phyloP scores from a whole-genome alignment of 371 early-diverging fungal genomes.

The Mucor plumbeus region DNA sequence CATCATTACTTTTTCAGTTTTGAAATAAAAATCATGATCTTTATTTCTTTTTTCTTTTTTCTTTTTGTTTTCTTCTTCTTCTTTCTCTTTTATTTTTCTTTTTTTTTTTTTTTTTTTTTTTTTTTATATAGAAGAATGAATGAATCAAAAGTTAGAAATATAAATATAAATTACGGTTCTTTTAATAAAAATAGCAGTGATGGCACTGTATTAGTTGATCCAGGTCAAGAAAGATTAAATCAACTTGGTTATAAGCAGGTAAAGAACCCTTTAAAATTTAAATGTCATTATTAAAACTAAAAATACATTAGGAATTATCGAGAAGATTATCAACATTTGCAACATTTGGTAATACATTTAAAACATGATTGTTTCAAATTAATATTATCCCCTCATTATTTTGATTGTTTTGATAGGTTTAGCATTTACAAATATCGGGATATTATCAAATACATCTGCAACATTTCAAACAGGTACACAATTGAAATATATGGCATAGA shows the following conservation, averaged over 20 bases:
- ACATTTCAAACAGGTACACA: constrained; percentile 51
- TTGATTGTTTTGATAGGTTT: constrained; percentile 27
- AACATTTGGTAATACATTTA: constrained; percentile 41
- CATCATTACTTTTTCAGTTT: not conserved
- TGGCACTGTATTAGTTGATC: constrained; percentile 8
- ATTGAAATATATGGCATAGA: not conserved
- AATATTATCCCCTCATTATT: not conserved
- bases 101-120: not conserved
- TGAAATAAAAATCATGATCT: not conserved
- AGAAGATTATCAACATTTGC: constrained; percentile 46
- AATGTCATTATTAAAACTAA: not conserved
- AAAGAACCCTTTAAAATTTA: not conserved
- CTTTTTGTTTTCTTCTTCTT: not conserved
- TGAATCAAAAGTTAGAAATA: not conserved
- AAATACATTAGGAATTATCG: constrained; percentile 34
- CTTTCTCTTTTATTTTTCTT: not conserved
- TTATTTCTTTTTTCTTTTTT: not conserved
- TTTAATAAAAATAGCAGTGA: not conserved
- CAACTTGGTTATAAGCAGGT: constrained; percentile 43
- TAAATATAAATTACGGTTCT: constrained; percentile 1
- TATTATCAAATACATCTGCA: constrained; percentile 48
- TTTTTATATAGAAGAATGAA: not conserved
- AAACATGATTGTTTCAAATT: not conserved
- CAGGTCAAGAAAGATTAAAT: constrained; percentile 25
- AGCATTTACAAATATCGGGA: constrained; percentile 54